These are phyloP conservation scores for Cubamyces sp. DNA, from an alignment of 768 basidiomycete genomes.

Conservation along the genomic window DNA sequence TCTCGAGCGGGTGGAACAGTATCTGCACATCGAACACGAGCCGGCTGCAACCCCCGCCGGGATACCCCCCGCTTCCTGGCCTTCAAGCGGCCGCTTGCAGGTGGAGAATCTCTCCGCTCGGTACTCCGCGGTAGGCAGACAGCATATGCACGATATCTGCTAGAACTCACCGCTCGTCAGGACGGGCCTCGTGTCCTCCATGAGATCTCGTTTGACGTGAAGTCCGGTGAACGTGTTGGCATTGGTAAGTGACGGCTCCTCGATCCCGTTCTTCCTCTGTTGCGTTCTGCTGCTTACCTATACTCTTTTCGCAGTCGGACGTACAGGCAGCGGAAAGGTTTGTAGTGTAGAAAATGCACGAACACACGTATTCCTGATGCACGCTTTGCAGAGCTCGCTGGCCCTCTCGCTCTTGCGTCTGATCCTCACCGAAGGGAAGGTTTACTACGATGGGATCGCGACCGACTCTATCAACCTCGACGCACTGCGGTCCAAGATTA, in stretches of 20 bases:
- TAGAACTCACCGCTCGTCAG: slow-evolving; percentile 29
- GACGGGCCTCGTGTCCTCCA: slow-evolving; percentile 61
- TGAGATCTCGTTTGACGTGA: slow-evolving; percentile 53
- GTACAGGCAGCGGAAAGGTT: slow-evolving; percentile 61
- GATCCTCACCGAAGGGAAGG: slow-evolving; percentile 55
- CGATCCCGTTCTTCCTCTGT: no score
- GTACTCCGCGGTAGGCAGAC: slow-evolving; percentile 39
- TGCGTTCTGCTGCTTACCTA: neutral
- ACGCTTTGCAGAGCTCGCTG: slow-evolving; percentile 44
- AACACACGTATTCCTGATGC: neutral
- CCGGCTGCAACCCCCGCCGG: slow-evolving; percentile 41
- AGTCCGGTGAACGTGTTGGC: slow-evolving; percentile 61
- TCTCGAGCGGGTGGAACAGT: slow-evolving; percentile 54
- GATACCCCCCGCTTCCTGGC: slow-evolving; percentile 64
- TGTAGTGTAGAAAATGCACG: slow-evolving; percentile 7
- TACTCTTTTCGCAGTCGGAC: slow-evolving; percentile 40
- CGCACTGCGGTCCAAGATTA: slow-evolving; percentile 54
- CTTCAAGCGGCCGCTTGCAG: slow-evolving; percentile 51
- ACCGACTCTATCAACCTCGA: slow-evolving; percentile 55
- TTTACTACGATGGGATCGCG: slow-evolving; percentile 57
- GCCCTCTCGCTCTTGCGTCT: slow-evolving; percentile 58
- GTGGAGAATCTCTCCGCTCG: slow-evolving; percentile 54
- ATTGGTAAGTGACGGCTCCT: slow-evolving; percentile 37
- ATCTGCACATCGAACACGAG: slow-evolving; percentile 58
- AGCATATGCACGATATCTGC: neutral